Conservation (phyloP, 2,329 filamentous ascomycete species). For the Bipolaris sorokiniana region DNA sequence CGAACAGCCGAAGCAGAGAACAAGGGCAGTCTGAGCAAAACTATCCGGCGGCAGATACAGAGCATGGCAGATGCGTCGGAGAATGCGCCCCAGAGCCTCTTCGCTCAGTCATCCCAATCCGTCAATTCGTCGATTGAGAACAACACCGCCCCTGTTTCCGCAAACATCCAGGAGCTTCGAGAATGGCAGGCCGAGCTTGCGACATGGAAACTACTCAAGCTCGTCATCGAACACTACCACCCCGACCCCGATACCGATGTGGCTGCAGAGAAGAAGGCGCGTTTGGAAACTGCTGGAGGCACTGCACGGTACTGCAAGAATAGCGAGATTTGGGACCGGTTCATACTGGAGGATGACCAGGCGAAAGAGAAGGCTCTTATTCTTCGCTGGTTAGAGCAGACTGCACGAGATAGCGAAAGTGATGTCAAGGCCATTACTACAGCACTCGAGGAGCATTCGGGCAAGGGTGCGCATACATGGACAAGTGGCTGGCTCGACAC, state of each 20-base stretch:
- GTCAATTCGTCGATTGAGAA: constrained; percentile 25
- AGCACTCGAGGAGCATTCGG: constrained; percentile 72
- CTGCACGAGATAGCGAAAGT: constrained; percentile 69
- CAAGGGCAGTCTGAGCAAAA: constrained; percentile 39
- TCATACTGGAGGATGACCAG: constrained; percentile 72
- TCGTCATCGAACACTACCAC: constrained; percentile 73
- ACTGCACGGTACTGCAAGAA: constrained; percentile 63
- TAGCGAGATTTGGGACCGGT: constrained; percentile 72
- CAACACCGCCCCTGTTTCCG: constrained; percentile 28
- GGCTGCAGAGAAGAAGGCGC: constrained; percentile 41
- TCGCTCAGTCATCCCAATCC: constrained; percentile 29
- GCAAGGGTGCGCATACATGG: constrained; percentile 69
- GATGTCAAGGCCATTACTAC: constrained; percentile 78
- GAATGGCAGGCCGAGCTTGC: constrained; percentile 83
- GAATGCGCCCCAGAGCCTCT: constrained; percentile 16
- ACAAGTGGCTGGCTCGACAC: constrained; percentile 93
- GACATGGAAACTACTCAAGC: constrained; percentile 85
- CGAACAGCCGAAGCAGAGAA: constrained; percentile 51
- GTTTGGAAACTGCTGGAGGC: constrained; percentile 39
- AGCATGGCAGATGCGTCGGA: constrained; percentile 34
- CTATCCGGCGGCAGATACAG: constrained; percentile 42
- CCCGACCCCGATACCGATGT: constrained; percentile 46
- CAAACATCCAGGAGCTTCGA: constrained; percentile 59
- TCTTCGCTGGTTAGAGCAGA: constrained; percentile 84
- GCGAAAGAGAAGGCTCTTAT: constrained; percentile 81